These are phyloP conservation scores for Eremomyces bilateralis DNA, from an alignment of 495 filamentous ascomycete species.

Conservation along the genomic window DNA sequence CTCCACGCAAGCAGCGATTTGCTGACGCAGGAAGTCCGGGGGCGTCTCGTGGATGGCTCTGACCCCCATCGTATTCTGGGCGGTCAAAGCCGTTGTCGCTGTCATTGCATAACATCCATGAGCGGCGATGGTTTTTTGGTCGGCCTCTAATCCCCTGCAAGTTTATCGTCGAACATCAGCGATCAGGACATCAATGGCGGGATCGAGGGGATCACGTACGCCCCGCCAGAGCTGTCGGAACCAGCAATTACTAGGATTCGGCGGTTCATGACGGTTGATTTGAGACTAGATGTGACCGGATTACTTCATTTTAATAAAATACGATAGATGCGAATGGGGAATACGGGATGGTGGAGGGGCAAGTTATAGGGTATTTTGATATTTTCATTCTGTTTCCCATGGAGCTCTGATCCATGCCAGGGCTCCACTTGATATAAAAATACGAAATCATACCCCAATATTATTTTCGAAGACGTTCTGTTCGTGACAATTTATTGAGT, in stretches of 20 bases:
- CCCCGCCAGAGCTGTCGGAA: conserved; percentile 71
- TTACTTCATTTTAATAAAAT: conserved; percentile 1
- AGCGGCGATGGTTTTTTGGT: conserved; percentile 82
- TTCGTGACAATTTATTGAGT: too few relatives aligned
- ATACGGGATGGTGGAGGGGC: too few relatives aligned
- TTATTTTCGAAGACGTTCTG: too few relatives aligned
- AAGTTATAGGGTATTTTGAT: too few relatives aligned
- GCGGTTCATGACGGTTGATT: conserved; percentile 6
- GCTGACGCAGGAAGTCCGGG: conserved; percentile 53
- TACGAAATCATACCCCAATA: too few relatives aligned
- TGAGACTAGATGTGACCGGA: neutral
- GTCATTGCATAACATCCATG: conserved; percentile 92
- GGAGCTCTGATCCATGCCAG: too few relatives aligned
- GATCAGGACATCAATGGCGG: too few relatives aligned
- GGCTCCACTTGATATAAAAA: too few relatives aligned
- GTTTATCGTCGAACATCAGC: too few relatives aligned
- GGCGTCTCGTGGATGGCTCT: conserved; percentile 62
- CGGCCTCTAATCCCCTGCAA: conserved; percentile 75
- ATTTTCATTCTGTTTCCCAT: too few relatives aligned
- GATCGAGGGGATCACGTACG: conserved; percentile 31
- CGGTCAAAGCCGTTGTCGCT: conserved; percentile 84
- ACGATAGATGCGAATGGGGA: too few relatives aligned
- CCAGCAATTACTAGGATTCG: conserved; percentile 65
- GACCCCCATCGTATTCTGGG: conserved; percentile 80
- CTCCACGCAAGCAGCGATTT: conserved; percentile 60